A percentile compares a stretch with the other conserved stretches of the same genome.
phyloP scores from a whole-genome alignment of 345 rosid species.

The Aegle marmelos region DNA sequence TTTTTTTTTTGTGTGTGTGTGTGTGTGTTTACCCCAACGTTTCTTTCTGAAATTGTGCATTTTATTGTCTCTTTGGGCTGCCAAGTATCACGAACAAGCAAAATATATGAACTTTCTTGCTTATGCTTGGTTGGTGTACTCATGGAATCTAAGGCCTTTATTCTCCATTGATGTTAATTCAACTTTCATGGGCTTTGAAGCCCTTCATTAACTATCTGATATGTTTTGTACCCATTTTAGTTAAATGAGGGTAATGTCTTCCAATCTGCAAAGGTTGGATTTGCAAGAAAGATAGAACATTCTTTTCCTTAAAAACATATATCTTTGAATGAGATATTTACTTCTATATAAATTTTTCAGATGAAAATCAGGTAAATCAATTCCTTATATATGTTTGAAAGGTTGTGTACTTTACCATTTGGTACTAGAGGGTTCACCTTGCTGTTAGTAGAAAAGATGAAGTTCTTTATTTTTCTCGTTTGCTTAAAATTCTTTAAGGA shows the following conservation, averaged over 20 bases:
- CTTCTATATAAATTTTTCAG: neutral
- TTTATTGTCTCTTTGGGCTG: neutral
- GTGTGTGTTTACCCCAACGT: too few species aligned
- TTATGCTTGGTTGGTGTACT: neutral
- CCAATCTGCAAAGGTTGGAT: neutral
- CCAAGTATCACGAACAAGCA: neutral
- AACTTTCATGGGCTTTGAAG: neutral
- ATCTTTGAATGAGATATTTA: neutral
- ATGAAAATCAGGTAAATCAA: neutral
- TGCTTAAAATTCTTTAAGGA: neutral
- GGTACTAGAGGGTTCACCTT: neutral
- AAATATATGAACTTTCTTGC: neutral
- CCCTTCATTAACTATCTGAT: constrained; percentile 5
- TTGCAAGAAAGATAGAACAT: neutral
- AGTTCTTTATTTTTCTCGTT: neutral
- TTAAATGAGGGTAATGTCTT: neutral
- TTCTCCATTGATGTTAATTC: neutral
- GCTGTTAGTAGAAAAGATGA: neutral
- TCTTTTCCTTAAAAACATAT: neutral
- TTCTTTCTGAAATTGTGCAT: neutral
- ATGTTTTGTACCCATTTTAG: neutral
- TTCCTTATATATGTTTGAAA: neutral
- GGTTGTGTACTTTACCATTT: neutral
- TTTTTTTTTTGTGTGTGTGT: too few species aligned
- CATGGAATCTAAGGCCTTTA: neutral